These are phyloP conservation scores for Fraxinus greggii DNA, from an alignment of 305 asterid species.

Conservation along the genomic window DNA sequence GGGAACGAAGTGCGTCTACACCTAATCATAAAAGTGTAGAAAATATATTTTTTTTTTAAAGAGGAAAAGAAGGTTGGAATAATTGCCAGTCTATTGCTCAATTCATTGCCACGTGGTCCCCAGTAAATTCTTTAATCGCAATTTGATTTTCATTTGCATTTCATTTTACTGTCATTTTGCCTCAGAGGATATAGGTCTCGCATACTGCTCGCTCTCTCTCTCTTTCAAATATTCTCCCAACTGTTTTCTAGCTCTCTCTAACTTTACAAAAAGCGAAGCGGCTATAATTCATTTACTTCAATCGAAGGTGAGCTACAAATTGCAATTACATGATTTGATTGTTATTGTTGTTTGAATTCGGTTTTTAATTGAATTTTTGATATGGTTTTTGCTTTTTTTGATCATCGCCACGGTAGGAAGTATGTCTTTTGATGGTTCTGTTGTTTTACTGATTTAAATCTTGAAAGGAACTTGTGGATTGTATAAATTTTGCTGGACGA, in stretches of 20 bases:
- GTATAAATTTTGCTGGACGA: neutral
- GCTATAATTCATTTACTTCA: neutral
- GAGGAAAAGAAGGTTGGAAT: neutral
- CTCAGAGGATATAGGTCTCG: neutral
- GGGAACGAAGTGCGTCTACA: neutral
- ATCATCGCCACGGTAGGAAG: neutral
- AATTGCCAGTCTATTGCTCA: neutral
- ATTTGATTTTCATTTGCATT: neutral
- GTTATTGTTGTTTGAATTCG: neutral
- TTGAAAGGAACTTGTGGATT: neutral
- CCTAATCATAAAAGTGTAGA: neutral
- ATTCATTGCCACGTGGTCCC: conserved; percentile 2
- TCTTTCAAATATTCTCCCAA: neutral
- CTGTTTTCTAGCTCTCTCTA: neutral
- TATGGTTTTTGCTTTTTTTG: neutral
- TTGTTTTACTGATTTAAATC: neutral
- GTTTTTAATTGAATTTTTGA: neutral
- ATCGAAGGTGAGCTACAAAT: neutral
- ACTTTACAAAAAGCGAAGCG: neutral
- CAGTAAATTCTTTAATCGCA: neutral
- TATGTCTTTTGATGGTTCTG: neutral
- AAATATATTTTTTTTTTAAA: no score
- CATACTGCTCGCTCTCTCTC: neutral
- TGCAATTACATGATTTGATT: neutral
- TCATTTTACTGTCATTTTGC: neutral